These are phyloP conservation scores for Metschnikowia lochheadii DNA, from an alignment of 805 yeast genomes.

Conservation along the genomic window DNA sequence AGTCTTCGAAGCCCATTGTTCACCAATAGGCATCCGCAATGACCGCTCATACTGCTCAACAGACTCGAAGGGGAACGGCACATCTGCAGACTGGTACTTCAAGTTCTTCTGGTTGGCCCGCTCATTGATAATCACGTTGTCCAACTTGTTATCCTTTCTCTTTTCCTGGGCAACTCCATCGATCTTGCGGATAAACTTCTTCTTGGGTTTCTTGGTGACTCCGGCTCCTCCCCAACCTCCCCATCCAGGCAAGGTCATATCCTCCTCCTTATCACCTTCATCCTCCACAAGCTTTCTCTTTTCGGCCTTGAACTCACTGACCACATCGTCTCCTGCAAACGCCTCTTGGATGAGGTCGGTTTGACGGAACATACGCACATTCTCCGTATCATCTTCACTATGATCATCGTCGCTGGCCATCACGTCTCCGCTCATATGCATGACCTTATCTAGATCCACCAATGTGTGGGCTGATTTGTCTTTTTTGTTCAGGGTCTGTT, in stretches of 20 bases:
- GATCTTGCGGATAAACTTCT: slow-evolving; percentile 63
- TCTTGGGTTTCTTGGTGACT: slow-evolving; percentile 37
- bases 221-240: slow-evolving; percentile 90
- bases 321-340: slow-evolving; percentile 96
- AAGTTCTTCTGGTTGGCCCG: slow-evolving; percentile 75
- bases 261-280: slow-evolving; percentile 86
- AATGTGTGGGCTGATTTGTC: slow-evolving; percentile 27
- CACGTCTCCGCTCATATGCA: slow-evolving; percentile 46
- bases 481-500: slow-evolving; percentile 28
- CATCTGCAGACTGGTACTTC: slow-evolving; percentile 83
- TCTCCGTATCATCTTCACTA: slow-evolving; percentile 32
- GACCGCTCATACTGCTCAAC: slow-evolving; percentile 94
- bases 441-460: slow-evolving; percentile 51
- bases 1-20: slow-evolving; percentile 89
- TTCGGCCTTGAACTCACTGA: slow-evolving; percentile 72
- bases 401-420: slow-evolving; percentile 26
- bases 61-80: slow-evolving; percentile 92
- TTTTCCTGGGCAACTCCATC: slow-evolving; percentile 72
- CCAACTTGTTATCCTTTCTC: slow-evolving; percentile 71
- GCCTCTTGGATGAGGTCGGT: slow-evolving; percentile 83
- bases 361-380: slow-evolving; percentile 62
- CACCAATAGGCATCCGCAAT: slow-evolving; percentile 92
- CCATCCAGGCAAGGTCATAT: slow-evolving; percentile 92
- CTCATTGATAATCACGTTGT: slow-evolving; percentile 87
- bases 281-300: slow-evolving; percentile 62